Evolutionary conservation across 2,329 filamentous ascomycete species (phyloP).

Genomic region (Escovopsis sp.): DNA sequence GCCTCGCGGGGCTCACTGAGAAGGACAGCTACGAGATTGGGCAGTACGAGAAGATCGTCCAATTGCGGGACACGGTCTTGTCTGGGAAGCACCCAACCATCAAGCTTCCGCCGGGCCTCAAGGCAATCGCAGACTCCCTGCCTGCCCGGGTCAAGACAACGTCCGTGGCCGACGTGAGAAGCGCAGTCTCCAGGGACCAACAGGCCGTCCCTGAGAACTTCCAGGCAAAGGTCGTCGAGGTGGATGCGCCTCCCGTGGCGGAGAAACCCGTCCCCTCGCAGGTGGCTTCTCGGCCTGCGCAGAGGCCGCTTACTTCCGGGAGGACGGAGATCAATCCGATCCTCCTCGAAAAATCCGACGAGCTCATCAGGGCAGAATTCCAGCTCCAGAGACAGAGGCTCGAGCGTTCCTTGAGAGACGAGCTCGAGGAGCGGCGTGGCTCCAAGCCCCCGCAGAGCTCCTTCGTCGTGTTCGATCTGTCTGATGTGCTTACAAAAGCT

Average conservation of each 20-base stretch:
- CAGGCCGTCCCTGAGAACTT: background rate
- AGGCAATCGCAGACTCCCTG: constrained; percentile 9
- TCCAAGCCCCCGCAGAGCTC: constrained; percentile 33
- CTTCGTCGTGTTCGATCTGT: constrained; percentile 53
- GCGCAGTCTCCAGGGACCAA: background rate
- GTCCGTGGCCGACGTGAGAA: constrained; percentile 8
- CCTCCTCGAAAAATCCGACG: constrained; percentile 72
- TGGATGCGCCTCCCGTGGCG: background rate
- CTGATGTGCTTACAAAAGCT: constrained; percentile 58
- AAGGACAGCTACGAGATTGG: constrained; percentile 42
- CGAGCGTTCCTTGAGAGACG: constrained; percentile 63
- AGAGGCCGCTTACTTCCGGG: constrained; percentile 17
- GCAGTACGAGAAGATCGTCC: constrained; percentile 69
- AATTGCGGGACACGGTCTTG: constrained; percentile 66
- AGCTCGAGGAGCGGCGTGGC: constrained; percentile 49
- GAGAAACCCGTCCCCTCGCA: background rate
- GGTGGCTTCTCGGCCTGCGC: background rate
- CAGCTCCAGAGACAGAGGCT: constrained; percentile 67
- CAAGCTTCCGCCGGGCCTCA: constrained; percentile 34
- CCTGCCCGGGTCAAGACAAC: background rate
- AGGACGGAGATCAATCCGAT: constrained; percentile 66
- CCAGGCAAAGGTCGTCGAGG: background rate
- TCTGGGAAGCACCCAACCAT: constrained; percentile 58
- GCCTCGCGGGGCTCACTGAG: constrained; percentile 20
- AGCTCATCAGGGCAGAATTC: constrained; percentile 68